Conservation (phyloP, 148 eudicot genomes). For the Nepenthes mirabilis region DNA sequence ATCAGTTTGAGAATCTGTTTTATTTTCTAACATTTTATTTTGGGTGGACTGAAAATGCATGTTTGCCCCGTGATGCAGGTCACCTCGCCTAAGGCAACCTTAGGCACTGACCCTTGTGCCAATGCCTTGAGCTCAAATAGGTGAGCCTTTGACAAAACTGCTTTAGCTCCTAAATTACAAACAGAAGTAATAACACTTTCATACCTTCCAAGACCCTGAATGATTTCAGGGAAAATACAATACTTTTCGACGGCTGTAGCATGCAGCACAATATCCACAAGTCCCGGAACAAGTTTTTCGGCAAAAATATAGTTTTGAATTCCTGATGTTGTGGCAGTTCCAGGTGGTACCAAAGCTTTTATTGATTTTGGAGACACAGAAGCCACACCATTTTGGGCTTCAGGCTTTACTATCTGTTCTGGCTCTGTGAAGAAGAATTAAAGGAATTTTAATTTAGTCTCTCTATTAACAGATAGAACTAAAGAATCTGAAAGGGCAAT, state of each 20-base stretch:
- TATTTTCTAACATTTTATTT: no score
- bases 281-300: conserved; percentile 69
- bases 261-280: conserved; percentile 60
- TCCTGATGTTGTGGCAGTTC: conserved; percentile 11
- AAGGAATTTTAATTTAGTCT: not conserved
- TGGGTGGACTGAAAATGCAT: no score
- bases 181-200: not conserved
- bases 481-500: not conserved
- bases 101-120: no score
- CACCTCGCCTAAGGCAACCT: no score
- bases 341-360: conserved; percentile 18
- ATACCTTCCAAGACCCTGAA: conserved; percentile 81
- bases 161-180: not conserved
- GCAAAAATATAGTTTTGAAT: conserved; percentile 47
- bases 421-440: conserved; percentile 14
- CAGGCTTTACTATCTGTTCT: conserved; percentile 20
- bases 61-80: no score
- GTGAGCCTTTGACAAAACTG: no score
- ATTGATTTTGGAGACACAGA: conserved; percentile 19
- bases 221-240: conserved; percentile 48
- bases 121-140: no score
- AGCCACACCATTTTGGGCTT: conserved; percentile 23
- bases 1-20: no score
- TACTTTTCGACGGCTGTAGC: conserved; percentile 69
- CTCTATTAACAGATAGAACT: not conserved